Evolutionary conservation across 192 early-diverging fungal species (phyloP), one percentile per base, ranked within the genome.

Genomic region (Radiomyces spectabilis): DNA sequence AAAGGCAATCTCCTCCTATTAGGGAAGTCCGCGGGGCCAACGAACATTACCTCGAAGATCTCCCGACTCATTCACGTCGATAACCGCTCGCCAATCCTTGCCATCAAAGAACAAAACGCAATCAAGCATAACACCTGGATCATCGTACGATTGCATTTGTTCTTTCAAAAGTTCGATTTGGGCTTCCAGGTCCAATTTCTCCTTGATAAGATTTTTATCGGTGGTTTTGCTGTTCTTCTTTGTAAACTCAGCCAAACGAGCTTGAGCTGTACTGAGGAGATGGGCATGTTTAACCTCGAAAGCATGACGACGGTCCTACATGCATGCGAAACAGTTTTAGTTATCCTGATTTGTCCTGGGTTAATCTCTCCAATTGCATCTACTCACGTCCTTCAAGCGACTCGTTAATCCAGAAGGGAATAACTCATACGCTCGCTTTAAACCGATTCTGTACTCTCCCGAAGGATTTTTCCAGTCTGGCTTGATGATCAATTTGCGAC

Each of bases 41-140:
- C 22, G 51, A 24, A 39, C 38, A 13, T 55, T 50, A 70, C 74
- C 66, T 35, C 63, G 62, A 30, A 98, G 76, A 55, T 98, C 88
- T 12, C 93, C 91, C 37, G 79, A 61, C 45, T 84, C 86, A 46
- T 75, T 76, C 12, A 81, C 75, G 67, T 95, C 93, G 21, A 96
- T 55, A 0, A 80, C 88, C 5, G 86, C 92, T 19, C 88, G 78
- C 91, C 91, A 98, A 59, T 86, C 82, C 13, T 69, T 66, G 32
- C 95, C 95, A 60, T 98, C 95, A 62, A 88, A 77, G 70, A 91
- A 96, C 26, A 86, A 78, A 8, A 94, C 85, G 56, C 83, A 84
- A 70, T 95, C 94, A 24, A 82, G 73, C 34, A 88, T 63, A 22
- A 77, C 72, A 12, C 93, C 96, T 1, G 78, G 83, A 63, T 97